Evolutionary conservation across 441 rosid species (phyloP).

Genomic region (Syzygium syzygioides): DNA sequence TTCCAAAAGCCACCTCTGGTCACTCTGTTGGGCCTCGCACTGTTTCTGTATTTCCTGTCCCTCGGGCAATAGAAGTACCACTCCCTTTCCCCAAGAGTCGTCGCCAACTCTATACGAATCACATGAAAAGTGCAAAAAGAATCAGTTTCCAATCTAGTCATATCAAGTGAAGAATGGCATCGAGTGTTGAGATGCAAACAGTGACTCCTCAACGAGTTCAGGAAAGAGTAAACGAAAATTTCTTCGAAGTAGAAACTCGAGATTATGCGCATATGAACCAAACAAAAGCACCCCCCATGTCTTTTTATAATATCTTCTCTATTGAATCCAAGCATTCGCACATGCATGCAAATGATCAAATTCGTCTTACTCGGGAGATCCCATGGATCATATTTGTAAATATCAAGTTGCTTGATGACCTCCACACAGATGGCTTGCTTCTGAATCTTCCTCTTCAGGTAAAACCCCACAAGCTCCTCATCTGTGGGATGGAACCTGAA

Average conservation of each 20-base stretch:
- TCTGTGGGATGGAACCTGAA: conserved; percentile 11
- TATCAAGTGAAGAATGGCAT: background rate
- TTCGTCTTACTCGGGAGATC: conserved; percentile 8
- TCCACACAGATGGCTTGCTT: conserved; percentile 4
- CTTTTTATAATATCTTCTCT: background rate
- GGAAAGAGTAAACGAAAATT: background rate
- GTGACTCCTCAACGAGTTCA: background rate
- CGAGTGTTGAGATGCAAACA: background rate
- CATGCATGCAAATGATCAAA: background rate
- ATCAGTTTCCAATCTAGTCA: background rate
- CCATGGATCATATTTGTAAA: conserved; percentile 14
- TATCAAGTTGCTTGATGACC: conserved; percentile 12
- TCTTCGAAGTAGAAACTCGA: background rate
- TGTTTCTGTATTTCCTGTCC: conserved; percentile 13
- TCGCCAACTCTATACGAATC: background rate
- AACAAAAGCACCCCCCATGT: background rate
- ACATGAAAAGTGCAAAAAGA: background rate
- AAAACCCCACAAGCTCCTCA: conserved; percentile 13
- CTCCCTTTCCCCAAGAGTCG: conserved; percentile 5
- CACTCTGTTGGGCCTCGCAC: conserved; percentile 7
- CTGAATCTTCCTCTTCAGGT: conserved; percentile 9
- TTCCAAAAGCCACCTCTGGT: conserved; percentile 8
- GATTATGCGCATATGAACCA: background rate
- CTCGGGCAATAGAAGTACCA: conserved; percentile 13
- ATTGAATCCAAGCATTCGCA: background rate